Evolutionary conservation across 139 green algal species (phyloP).

Genomic region (Parachlorella kessleri): DNA sequence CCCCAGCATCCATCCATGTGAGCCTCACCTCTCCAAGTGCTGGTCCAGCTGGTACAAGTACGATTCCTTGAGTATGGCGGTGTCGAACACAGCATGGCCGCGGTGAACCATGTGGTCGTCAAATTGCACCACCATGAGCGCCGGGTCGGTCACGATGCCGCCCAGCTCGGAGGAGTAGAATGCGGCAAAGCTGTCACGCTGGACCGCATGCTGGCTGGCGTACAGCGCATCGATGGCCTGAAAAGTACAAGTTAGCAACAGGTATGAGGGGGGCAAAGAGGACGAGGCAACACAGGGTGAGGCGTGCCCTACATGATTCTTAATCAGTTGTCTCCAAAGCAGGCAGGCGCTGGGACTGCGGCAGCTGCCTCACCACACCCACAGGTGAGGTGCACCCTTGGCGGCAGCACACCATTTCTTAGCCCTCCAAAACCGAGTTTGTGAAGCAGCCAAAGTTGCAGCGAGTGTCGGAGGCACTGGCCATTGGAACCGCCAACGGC

Average conservation of each 20-base stretch:
- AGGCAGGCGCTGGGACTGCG: too few species aligned
- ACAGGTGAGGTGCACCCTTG: neutral
- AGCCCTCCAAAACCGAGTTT: too few species aligned
- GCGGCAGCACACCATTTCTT: too few species aligned
- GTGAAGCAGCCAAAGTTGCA: neutral
- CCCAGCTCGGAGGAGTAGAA: constrained; percentile 84
- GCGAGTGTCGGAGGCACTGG: neutral
- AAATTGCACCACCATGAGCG: constrained; percentile 74
- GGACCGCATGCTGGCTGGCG: constrained; percentile 18
- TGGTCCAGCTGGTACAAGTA: constrained; percentile 79
- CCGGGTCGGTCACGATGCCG: constrained; percentile 82
- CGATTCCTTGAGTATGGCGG: constrained; percentile 61
- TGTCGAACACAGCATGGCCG: constrained; percentile 88
- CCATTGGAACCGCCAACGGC: too few species aligned
- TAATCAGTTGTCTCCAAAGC: neutral
- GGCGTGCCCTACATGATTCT: neutral
- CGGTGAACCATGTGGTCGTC: constrained; percentile 92
- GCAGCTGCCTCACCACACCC: neutral
- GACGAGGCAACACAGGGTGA: neutral
- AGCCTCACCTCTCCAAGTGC: constrained; percentile 56
- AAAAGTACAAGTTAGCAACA: neutral
- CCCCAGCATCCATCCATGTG: too few species aligned
- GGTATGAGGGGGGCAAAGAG: neutral
- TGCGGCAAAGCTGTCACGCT: constrained; percentile 32
- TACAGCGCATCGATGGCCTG: constrained; percentile 40